phyloP scores from a whole-genome alignment of 2,329 filamentous ascomycete species.

The Colletotrichum viniferum region DNA sequence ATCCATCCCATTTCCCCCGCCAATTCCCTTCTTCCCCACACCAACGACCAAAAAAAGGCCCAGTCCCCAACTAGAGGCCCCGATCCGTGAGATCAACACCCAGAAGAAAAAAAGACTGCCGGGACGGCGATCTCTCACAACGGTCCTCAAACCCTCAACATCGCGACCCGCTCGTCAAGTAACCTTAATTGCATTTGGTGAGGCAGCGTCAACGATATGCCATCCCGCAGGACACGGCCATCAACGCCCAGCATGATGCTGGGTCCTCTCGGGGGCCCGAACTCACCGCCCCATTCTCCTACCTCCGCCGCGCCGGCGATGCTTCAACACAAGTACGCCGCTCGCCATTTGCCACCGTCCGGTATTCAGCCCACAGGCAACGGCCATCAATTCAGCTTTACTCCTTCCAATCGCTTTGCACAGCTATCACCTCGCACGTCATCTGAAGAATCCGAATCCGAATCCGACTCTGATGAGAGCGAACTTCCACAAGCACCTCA shows the following conservation, averaged over 20 bases:
- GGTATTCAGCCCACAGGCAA: conserved; percentile 47
- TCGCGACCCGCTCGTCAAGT: background rate
- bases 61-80: background rate
- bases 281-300: conserved; percentile 54
- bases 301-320: conserved; percentile 38
- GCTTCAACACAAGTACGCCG: conserved; percentile 34
- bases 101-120: background rate
- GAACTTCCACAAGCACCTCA: background rate
- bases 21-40: conserved; percentile 12
- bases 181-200: background rate
- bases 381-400: conserved; percentile 47
- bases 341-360: conserved; percentile 35
- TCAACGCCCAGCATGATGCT: conserved; percentile 46
- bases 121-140: background rate
- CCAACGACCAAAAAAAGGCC: background rate
- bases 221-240: conserved; percentile 38
- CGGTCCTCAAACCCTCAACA: background rate
- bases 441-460: conserved; percentile 22
- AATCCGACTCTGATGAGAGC: conserved; percentile 1
- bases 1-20: conserved; percentile 13
- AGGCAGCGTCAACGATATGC: conserved; percentile 27
- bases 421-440: conserved; percentile 36
- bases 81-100: conserved; percentile 15
- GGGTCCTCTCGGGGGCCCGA: conserved; percentile 39
- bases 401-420: conserved; percentile 26